These are phyloP conservation scores for Colletotrichum aenigma DNA, from an alignment of 2,329 filamentous ascomycete species.

Conservation along the genomic window DNA sequence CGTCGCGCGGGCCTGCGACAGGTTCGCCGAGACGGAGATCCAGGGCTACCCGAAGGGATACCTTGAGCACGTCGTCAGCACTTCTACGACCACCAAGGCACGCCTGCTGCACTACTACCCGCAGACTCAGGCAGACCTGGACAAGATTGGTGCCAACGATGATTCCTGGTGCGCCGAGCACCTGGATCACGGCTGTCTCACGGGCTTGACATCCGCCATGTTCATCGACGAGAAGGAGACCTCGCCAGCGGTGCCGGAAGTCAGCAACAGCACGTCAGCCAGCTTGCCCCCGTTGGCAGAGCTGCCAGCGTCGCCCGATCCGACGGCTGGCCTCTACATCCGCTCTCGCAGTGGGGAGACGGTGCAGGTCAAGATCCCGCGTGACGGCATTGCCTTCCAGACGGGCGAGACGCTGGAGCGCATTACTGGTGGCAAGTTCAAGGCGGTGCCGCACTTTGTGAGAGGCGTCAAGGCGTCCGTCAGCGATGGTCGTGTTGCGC, in stretches of 20 bases:
- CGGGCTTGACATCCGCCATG: constrained; percentile 93
- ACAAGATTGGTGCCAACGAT: constrained; percentile 48
- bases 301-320: constrained; percentile 77
- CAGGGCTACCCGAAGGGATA: constrained; percentile 77
- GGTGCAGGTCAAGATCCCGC: constrained; percentile 91
- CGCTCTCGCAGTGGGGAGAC: constrained; percentile 80
- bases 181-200: constrained; percentile 91
- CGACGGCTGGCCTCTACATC: constrained; percentile 90
- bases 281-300: constrained; percentile 65
- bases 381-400: constrained; percentile 93
- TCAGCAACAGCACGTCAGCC: constrained; percentile 26
- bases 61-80: constrained; percentile 84
- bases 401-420: constrained; percentile 90
- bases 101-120: constrained; percentile 94
- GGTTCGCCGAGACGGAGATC: constrained; percentile 81
- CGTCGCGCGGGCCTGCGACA: constrained; percentile 89
- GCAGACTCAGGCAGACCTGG: constrained; percentile 32
- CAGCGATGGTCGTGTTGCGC: constrained; percentile 61
- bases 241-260: constrained; percentile 35
- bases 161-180: constrained; percentile 86
- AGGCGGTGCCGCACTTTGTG: constrained; percentile 95
- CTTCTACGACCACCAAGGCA: constrained; percentile 88
- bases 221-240: constrained; percentile 79
- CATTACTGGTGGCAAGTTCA: constrained; percentile 90
- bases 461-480: constrained; percentile 69